Conservation (phyloP, 2,329 filamentous ascomycete species). For the Fusarium chaquense region DNA sequence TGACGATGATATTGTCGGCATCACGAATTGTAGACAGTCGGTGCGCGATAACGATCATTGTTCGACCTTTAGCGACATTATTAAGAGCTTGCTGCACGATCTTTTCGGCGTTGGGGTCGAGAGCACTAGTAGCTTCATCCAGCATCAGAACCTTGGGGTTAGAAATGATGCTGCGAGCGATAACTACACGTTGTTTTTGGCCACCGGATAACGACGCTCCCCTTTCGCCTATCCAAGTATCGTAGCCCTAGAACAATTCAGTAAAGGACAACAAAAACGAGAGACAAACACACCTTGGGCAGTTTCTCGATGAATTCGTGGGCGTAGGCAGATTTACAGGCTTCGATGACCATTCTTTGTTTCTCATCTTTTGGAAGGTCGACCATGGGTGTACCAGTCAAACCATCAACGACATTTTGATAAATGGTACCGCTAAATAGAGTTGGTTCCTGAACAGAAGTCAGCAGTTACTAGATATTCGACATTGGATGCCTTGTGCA, state of each 20-base stretch:
- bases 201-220: constrained; percentile 75
- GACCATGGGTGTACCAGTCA: constrained; percentile 55
- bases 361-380: constrained; percentile 58
- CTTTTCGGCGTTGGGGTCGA: constrained; percentile 60
- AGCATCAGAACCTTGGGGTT: constrained; percentile 73
- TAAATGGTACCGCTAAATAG: constrained; percentile 65
- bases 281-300: constrained; percentile 48
- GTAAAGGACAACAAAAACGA: accelerated
- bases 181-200: constrained; percentile 74
- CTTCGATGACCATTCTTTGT: constrained; percentile 57
- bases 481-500: neutral
- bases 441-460: constrained; percentile 59
- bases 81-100: constrained; percentile 69
- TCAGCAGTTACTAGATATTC: neutral
- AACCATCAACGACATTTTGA: constrained; percentile 64
- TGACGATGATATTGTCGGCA: constrained; percentile 75
- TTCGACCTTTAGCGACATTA: constrained; percentile 66
- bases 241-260: constrained; percentile 60
- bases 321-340: constrained; percentile 64
- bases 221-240: constrained; percentile 72
- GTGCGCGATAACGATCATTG: constrained; percentile 75
- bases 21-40: constrained; percentile 68
- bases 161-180: constrained; percentile 74
- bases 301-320: constrained; percentile 65
- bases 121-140: constrained; percentile 76